A percentile compares a stretch with the other conserved stretches of the same genome.
These are phyloP conservation scores for Pseudonitzschia delicatissima DNA, from an alignment of 108 stramenopile genomes.

Conservation along the genomic window DNA sequence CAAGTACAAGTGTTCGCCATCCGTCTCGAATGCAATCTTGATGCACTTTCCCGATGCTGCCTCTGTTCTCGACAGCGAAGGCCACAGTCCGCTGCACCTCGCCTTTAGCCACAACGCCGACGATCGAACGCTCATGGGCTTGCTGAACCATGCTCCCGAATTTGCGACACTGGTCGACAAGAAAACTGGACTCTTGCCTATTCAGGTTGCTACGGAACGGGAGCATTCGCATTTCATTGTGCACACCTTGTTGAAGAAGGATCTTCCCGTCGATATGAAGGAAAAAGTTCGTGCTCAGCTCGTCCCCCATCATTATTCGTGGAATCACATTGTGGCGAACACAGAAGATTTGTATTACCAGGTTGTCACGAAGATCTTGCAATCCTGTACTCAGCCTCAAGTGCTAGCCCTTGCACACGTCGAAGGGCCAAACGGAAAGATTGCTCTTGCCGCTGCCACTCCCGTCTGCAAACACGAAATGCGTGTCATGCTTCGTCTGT, in stretches of 20 bases:
- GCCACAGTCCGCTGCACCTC: conserved; percentile 72
- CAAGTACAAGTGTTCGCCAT: conserved; percentile 68
- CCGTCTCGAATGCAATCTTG: conserved; percentile 70
- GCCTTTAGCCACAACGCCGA: conserved; percentile 78
- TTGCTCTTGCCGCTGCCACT: conserved; percentile 78
- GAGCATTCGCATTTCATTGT: conserved; percentile 87
- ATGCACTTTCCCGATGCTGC: conserved; percentile 78
- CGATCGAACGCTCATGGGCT: conserved; percentile 76
- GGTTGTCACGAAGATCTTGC: conserved; percentile 83
- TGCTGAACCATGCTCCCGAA: conserved; percentile 83
- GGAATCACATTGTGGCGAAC: conserved; percentile 85
- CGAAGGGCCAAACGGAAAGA: conserved; percentile 80
- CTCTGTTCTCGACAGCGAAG: conserved; percentile 73
- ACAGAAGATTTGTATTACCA: conserved; percentile 81
- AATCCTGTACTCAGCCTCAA: conserved; percentile 86
- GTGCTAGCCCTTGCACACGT: conserved; percentile 88
- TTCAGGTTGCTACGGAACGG: conserved; percentile 82
- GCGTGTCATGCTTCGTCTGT: conserved; percentile 86
- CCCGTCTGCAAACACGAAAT: conserved; percentile 89
- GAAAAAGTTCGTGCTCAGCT: conserved; percentile 85
- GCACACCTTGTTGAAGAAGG: conserved; percentile 78
- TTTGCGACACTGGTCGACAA: conserved; percentile 69
- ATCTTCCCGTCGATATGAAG: conserved; percentile 83
- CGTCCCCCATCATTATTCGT: conserved; percentile 82
- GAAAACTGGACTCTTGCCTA: conserved; percentile 74